Base-by-base conservation (phyloP, 331 rosid species). In the Stylosanthes scabra region DNA sequence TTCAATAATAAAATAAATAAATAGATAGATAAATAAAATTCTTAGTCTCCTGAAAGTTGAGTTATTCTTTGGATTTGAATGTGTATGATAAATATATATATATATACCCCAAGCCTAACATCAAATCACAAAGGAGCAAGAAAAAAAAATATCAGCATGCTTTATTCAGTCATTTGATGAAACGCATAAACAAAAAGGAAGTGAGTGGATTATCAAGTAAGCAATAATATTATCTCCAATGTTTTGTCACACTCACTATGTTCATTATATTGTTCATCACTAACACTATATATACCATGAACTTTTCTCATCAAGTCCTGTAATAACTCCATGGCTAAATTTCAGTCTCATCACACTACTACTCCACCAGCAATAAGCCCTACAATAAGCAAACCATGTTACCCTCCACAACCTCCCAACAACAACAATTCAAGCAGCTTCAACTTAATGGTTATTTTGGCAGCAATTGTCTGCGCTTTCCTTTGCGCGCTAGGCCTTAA, bases 401-500 rank as follows among this genome's bases (percentile, higher is more conserved):
- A 37, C 14, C 58, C 75, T 50, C 4, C 64, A 6, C 64, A 68
- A 47, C 51, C 13, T 46, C 0, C 51, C 8, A 20, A 20, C 25
- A 20, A 20, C 25, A 20, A 20, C 25, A 9, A 63, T 42, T 6
- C 40, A 8, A 8, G 34, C 40, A 41, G 84, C 64, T 11, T 83
- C 25, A 79, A 77, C 46, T 14, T 64, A 58, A 71, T 85, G 83
- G 79, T 92, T 47, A 34, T 90, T 2, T 25, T 87, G 63, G 96
- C 90, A 16, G 96, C 93, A 41, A 75, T 90, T 4, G 25, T 88
- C 0, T 92, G 95, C 47, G 95, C 91, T 12, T 68, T 88, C 12
- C 78, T 92, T 2, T 92, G 96, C 13, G 91, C 91, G 40, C 90
- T 92, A 3, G 96, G 98, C 57, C 89, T 92, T 10, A 88, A 90